Percentiles rank a stretch among this genome's conserved stretches.
phyloP scores from a whole-genome alignment of 495 filamentous ascomycete genomes.

The Polyplosphaeria fusca region DNA sequence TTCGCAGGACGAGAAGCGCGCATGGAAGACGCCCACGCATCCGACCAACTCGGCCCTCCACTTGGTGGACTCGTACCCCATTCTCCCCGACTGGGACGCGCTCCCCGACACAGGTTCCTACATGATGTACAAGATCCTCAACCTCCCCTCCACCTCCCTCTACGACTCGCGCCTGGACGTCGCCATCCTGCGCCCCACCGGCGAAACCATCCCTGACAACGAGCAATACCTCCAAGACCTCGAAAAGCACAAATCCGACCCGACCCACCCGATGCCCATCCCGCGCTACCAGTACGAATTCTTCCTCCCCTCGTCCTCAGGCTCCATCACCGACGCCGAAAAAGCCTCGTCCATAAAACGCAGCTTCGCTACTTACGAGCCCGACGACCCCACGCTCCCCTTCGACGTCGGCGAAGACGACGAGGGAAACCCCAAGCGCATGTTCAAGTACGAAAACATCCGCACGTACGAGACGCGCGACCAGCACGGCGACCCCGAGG shows the following conservation, averaged over 20 bases:
- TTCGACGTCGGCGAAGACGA: constrained; percentile 56
- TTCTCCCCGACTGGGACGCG: constrained; percentile 84
- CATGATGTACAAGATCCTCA: constrained; percentile 82
- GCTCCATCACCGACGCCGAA: constrained; percentile 48
- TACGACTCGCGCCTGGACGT: constrained; percentile 82
- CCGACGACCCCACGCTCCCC: constrained; percentile 61
- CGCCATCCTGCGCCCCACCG: constrained; percentile 68
- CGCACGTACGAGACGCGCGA: constrained; percentile 80
- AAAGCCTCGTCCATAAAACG: constrained; percentile 62
- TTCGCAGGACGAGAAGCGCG: constrained; percentile 57
- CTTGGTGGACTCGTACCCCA: constrained; percentile 72
- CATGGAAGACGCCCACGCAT: constrained; percentile 73
- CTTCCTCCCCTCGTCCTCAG: constrained; percentile 67
- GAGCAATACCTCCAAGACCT: constrained; percentile 41
- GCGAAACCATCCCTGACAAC: constrained; percentile 45
- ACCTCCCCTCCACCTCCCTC: constrained; percentile 41
- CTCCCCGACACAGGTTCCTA: constrained; percentile 85
- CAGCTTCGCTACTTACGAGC: constrained; percentile 69
- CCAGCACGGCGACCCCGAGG: constrained; percentile 57
- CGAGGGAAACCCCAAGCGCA: constrained; percentile 29
- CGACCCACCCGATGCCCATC: constrained; percentile 57
- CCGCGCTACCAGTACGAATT: constrained; percentile 75
- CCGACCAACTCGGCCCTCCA: constrained; percentile 75
- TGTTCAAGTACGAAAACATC: constrained; percentile 71
- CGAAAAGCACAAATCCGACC: constrained; percentile 63